These are phyloP conservation scores for Neophaeococcomyces mojaviensis DNA, from an alignment of 2,329 filamentous ascomycete genomes.

Conservation along the genomic window DNA sequence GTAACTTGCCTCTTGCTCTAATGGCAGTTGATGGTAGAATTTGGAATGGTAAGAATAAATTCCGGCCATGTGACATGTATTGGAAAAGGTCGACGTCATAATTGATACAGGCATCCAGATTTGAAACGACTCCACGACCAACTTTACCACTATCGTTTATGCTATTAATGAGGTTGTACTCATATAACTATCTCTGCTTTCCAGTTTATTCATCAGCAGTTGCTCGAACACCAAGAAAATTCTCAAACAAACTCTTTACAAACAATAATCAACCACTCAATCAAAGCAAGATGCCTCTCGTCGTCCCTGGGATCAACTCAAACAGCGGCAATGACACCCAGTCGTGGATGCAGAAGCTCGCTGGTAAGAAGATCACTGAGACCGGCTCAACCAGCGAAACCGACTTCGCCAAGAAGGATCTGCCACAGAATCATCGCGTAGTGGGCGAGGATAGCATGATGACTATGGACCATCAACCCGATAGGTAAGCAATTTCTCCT, in stretches of 20 bases:
- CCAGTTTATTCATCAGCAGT: too few relatives aligned
- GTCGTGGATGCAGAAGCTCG: constrained; percentile 36
- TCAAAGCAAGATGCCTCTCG: constrained; percentile 37
- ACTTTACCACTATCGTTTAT: constrained; percentile 6
- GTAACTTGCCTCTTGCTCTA: neutral
- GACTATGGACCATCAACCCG: constrained; percentile 36
- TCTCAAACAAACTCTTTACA: neutral
- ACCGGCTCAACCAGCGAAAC: constrained; percentile 17
- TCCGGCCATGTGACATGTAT: neutral
- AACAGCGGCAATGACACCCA: constrained; percentile 26
- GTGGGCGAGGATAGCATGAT: constrained; percentile 32
- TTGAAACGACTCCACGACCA: neutral
- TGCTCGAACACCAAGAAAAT: too few relatives aligned
- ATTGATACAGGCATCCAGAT: neutral
- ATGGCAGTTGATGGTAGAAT: too few relatives aligned
- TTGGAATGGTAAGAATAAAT: neutral
- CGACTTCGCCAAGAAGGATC: constrained; percentile 40
- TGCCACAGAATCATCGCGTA: constrained; percentile 38
- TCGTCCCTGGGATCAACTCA: constrained; percentile 37
- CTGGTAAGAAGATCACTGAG: constrained; percentile 40
- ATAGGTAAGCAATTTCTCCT: constrained; percentile 29
- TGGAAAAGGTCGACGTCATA: constrained; percentile 1
- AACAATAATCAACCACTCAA: neutral
- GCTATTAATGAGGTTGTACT: neutral
- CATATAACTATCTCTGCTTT: too few relatives aligned